Evolutionary conservation across 2,329 filamentous ascomycete genomes (phyloP).

Genomic region (Thielaviopsis musarum): DNA sequence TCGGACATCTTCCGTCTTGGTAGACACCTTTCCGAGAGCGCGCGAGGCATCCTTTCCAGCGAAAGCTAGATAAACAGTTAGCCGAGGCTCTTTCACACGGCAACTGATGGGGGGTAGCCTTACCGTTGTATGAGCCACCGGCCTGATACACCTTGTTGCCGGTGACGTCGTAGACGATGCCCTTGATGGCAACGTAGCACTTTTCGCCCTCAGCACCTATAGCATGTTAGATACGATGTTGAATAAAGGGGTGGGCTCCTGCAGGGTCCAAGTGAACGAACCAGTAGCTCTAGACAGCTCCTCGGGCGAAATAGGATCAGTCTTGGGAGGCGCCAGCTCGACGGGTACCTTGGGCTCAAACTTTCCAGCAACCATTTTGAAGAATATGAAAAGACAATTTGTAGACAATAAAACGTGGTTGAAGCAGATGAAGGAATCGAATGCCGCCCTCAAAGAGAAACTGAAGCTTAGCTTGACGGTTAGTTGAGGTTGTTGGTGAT

Average conservation of each 20-base stretch:
- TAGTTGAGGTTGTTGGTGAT: neutral
- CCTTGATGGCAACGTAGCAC: slow-evolving; percentile 58
- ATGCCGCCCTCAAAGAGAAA: neutral
- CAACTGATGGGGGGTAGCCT: slow-evolving; percentile 16
- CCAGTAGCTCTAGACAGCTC: slow-evolving; percentile 71
- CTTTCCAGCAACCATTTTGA: slow-evolving; percentile 36
- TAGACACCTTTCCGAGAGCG: slow-evolving; percentile 70
- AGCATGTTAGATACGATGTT: neutral
- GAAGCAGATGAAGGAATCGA: neutral
- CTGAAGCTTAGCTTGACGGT: neutral
- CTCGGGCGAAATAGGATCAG: slow-evolving; percentile 67
- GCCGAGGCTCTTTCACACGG: neutral
- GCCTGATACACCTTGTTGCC: slow-evolving; percentile 76
- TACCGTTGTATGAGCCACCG: slow-evolving; percentile 74
- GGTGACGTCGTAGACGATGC: slow-evolving; percentile 85
- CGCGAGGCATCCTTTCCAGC: slow-evolving; percentile 92
- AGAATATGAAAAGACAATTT: neutral
- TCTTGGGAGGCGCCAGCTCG: slow-evolving; percentile 65
- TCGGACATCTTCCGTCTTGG: slow-evolving; percentile 67
- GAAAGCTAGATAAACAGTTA: slow-evolving; percentile 48
- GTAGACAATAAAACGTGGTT: neutral
- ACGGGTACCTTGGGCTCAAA: slow-evolving; percentile 70
- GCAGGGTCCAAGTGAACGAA: slow-evolving; percentile 26
- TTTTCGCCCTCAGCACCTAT: slow-evolving; percentile 48
- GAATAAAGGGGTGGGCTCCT: neutral